A percentile compares a stretch with the other conserved stretches of the same genome.
Evolutionary conservation across 192 early-diverging fungal genomes (phyloP).

Genomic region (Cladochytrium replicatum): DNA sequence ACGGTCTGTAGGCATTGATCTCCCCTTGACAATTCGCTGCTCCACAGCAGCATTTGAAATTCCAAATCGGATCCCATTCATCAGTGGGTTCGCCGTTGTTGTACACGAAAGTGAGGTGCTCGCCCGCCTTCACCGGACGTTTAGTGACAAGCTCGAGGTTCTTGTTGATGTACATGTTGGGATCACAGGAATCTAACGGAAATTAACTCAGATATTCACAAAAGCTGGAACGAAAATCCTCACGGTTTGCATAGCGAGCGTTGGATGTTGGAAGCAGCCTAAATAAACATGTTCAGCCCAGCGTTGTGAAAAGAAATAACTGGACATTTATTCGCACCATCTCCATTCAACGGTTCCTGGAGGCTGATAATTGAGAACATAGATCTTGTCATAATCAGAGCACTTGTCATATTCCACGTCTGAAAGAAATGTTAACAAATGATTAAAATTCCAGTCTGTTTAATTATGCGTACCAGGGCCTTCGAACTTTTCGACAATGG

Average conservation of each 20-base stretch:
- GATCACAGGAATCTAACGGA: constrained; percentile 25
- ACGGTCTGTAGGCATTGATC: constrained; percentile 10
- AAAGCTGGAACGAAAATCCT: constrained; percentile 1
- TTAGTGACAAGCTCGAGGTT: constrained; percentile 13
- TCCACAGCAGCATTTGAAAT: constrained; percentile 18
- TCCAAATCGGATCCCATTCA: constrained; percentile 29
- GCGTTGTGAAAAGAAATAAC: neutral
- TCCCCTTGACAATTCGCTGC: constrained; percentile 1
- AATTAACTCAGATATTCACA: neutral
- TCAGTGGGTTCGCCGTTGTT: constrained; percentile 12
- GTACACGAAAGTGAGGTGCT: constrained; percentile 31
- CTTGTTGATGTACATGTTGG: constrained; percentile 14
- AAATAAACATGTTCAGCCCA: neutral
- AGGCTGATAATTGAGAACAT: constrained; percentile 22
- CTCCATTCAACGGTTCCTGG: constrained; percentile 21
- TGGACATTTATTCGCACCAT: constrained; percentile 14
- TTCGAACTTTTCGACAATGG: constrained; percentile 27
- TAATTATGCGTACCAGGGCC: constrained; percentile 12
- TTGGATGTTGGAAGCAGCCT: constrained; percentile 25
- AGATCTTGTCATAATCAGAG: constrained; percentile 23
- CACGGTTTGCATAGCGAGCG: constrained; percentile 27
- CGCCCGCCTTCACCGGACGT: constrained; percentile 10
- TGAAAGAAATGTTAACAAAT: constrained; percentile 4
- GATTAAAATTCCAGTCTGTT: too few relatives aligned
- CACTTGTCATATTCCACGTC: constrained; percentile 22